A percentile compares a stretch with the other conserved stretches of the same genome.
These are phyloP conservation scores for Mucor indicus DNA, from an alignment of 371 early-diverging fungal genomes.

Conservation along the genomic window DNA sequence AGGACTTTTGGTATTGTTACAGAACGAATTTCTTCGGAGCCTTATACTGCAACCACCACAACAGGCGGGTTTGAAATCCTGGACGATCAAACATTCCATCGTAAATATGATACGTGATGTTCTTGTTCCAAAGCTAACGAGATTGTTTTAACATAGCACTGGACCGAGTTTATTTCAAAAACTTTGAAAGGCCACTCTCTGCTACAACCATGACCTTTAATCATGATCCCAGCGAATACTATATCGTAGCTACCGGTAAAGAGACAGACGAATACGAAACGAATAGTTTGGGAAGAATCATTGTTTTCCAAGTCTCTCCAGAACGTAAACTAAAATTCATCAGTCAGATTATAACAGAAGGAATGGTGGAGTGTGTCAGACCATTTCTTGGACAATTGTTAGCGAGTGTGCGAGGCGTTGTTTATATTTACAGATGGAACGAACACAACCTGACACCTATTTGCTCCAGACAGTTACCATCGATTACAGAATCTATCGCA, in stretches of 20 bases:
- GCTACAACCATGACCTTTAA: conserved; percentile 35
- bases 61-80: conserved; percentile 60
- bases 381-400: conserved; percentile 50
- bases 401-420: conserved; percentile 55
- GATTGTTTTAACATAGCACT: conserved; percentile 26
- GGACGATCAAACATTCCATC: conserved; percentile 72
- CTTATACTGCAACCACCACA: conserved; percentile 18
- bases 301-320: conserved; percentile 49
- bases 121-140: no score
- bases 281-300: conserved; percentile 52
- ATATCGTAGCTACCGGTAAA: conserved; percentile 61
- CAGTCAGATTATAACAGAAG: conserved; percentile 35
- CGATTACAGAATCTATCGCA: conserved; percentile 28
- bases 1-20: conserved; percentile 66
- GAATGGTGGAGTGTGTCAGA: conserved; percentile 51
- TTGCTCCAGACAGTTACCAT: conserved; percentile 23
- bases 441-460: conserved; percentile 9
- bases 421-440: conserved; percentile 8
- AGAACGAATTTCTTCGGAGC: conserved; percentile 27
- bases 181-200: conserved; percentile 43
- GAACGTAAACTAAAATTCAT: conserved; percentile 47
- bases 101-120: no score
- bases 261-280: conserved; percentile 51
- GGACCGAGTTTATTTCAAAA: conserved; percentile 45
- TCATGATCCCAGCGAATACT: conserved; percentile 42